phyloP scores from a whole-genome alignment of 805 yeast genomes.

The Brettanomyces naardenensis region DNA sequence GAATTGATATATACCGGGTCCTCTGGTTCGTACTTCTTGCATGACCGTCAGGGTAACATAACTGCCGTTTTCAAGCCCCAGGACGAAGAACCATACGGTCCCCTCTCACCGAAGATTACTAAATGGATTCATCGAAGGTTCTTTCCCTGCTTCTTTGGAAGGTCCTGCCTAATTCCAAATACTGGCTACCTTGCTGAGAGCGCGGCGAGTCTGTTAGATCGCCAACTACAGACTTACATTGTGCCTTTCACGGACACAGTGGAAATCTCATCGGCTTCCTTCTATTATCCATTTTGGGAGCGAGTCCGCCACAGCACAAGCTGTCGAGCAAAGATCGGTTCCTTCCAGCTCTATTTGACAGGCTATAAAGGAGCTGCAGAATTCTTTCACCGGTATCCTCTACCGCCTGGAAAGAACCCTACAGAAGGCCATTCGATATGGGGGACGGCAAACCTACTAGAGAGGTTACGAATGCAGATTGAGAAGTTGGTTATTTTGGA shows the following conservation, averaged over 20 bases:
- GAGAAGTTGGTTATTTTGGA: constrained; percentile 67
- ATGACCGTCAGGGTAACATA: constrained; percentile 26
- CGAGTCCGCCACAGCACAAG: constrained; percentile 19
- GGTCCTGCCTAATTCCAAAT: constrained; percentile 66
- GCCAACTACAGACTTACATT: constrained; percentile 47
- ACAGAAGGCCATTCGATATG: neutral
- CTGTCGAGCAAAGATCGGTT: constrained; percentile 47
- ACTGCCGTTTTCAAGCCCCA: constrained; percentile 69
- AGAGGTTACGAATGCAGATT: constrained; percentile 50
- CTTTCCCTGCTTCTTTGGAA: constrained; percentile 71
- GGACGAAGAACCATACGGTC: constrained; percentile 78
- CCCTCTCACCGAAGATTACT: constrained; percentile 70
- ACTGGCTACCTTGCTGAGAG: constrained; percentile 66
- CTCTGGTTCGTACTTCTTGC: constrained; percentile 62
- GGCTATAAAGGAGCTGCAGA: constrained; percentile 55
- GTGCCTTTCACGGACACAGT: constrained; percentile 64
- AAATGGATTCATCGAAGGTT: constrained; percentile 71
- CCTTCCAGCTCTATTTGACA: constrained; percentile 54
- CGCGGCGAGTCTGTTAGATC: constrained; percentile 61
- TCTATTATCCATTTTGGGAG: constrained; percentile 48
- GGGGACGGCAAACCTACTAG: constrained; percentile 36
- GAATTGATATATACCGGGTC: constrained; percentile 54
- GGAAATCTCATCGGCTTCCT: constrained; percentile 36
- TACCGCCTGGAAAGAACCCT: constrained; percentile 29
- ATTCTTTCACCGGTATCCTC: constrained; percentile 47